A percentile compares a stretch with the other conserved stretches of the same genome.
Evolutionary conservation across 352 stramenopile genomes (phyloP).

Genomic region (Pythium pectinolyticum): DNA sequence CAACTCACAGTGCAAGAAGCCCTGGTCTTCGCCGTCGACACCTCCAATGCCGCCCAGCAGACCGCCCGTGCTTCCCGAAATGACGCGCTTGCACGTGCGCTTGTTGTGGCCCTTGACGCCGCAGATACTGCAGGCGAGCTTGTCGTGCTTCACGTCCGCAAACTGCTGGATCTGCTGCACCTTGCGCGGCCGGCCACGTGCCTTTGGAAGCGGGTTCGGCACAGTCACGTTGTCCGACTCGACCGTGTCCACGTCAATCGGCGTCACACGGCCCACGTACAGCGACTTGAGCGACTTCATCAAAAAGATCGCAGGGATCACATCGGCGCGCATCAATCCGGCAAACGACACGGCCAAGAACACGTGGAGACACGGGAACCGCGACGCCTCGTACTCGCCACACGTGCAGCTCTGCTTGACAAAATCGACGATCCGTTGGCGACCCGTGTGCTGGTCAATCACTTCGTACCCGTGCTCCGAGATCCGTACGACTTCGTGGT

Average conservation of each 20-base stretch:
- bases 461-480: constrained; percentile 74
- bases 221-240: constrained; percentile 55
- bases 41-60: constrained; percentile 16
- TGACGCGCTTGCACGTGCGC: constrained; percentile 69
- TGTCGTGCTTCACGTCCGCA: constrained; percentile 63
- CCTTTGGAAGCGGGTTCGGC: constrained; percentile 55
- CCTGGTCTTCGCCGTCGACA: constrained; percentile 23
- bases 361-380: constrained; percentile 79
- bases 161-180: constrained; percentile 83
- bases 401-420: constrained; percentile 73
- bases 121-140: constrained; percentile 76
- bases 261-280: constrained; percentile 68
- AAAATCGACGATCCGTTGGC: constrained; percentile 74
- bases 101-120: constrained; percentile 86
- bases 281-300: constrained; percentile 78
- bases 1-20: constrained; percentile 24
- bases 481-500: constrained; percentile 68
- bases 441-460: constrained; percentile 64
- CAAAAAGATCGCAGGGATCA: constrained; percentile 79
- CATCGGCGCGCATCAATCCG: constrained; percentile 60
- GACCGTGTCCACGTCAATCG: constrained; percentile 80
- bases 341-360: constrained; percentile 68
- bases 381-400: constrained; percentile 69
- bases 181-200: constrained; percentile 66
- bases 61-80: constrained; percentile 4